These are phyloP conservation scores for Xylariaceae sp. DNA, from an alignment of 2,329 filamentous ascomycete genomes.

Conservation along the genomic window DNA sequence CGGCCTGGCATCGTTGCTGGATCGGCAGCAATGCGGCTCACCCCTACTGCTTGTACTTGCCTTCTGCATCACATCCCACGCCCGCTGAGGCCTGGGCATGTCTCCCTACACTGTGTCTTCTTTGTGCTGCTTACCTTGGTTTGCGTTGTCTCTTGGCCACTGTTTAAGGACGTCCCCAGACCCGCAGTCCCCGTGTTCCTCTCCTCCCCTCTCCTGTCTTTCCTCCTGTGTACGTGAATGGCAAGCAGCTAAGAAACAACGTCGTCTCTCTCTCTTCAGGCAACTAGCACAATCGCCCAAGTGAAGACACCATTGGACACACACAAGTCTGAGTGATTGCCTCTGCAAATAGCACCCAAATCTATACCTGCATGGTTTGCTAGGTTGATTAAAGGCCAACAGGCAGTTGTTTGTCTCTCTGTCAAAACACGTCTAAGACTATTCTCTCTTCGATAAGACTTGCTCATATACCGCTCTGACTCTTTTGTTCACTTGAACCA, in stretches of 20 bases:
- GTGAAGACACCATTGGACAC: constrained; percentile 4
- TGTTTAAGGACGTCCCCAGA: constrained; percentile 17
- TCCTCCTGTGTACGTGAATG: constrained; percentile 15
- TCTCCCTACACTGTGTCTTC: constrained; percentile 19
- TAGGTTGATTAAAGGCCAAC: constrained; percentile 18
- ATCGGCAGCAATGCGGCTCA: constrained; percentile 16
- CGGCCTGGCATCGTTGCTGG: constrained; percentile 4
- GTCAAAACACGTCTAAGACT: too few species aligned
- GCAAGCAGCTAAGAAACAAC: not conserved
- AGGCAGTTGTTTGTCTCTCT: not conserved
- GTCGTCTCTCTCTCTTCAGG: too few species aligned
- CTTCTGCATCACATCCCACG: constrained; percentile 19
- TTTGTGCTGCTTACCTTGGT: constrained; percentile 5
- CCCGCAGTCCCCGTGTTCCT: constrained; percentile 19
- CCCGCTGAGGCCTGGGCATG: constrained; percentile 1
- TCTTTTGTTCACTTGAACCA: too few species aligned
- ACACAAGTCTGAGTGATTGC: constrained; percentile 18
- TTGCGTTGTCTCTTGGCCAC: constrained; percentile 12
- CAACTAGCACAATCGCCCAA: too few species aligned
- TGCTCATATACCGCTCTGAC: too few species aligned
- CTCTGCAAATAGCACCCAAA: constrained; percentile 23
- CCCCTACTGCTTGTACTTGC: constrained; percentile 15
- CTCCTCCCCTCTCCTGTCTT: constrained; percentile 19
- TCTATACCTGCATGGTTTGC: constrained; percentile 12
- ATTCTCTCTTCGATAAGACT: too few species aligned